Percentiles rank a stretch among this genome's conserved stretches.
Evolutionary conservation across 768 basidiomycete species (phyloP).

Genomic region (Ephemerocybe angulata): DNA sequence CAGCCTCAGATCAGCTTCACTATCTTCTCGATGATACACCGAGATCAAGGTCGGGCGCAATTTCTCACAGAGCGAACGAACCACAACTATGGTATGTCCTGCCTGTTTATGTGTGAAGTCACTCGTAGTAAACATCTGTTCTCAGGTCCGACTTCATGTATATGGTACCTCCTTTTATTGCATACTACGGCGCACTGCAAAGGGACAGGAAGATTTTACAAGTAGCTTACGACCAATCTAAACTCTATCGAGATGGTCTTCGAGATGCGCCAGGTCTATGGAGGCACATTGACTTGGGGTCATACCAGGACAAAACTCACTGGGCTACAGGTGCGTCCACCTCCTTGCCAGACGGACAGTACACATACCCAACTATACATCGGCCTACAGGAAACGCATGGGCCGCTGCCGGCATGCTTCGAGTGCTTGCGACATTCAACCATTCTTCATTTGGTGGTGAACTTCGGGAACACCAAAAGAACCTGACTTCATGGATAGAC

Average conservation of each 20-base stretch:
- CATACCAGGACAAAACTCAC: constrained; percentile 42
- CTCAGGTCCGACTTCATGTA: constrained; percentile 55
- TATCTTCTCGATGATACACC: constrained; percentile 47
- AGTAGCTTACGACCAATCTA: constrained; percentile 52
- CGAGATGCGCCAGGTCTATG: constrained; percentile 47
- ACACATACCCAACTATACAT: neutral
- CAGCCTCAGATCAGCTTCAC: constrained; percentile 43
- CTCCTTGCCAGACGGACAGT: neutral
- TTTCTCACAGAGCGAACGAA: constrained; percentile 51
- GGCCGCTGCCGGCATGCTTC: constrained; percentile 64
- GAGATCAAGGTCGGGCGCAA: constrained; percentile 47
- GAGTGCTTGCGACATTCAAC: constrained; percentile 52
- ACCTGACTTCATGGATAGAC: constrained; percentile 51
- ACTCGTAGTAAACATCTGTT: neutral
- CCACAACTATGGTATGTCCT: constrained; percentile 50
- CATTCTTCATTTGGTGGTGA: constrained; percentile 36
- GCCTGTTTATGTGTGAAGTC: neutral
- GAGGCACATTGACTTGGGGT: constrained; percentile 52
- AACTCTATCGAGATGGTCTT: constrained; percentile 54
- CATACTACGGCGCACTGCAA: constrained; percentile 56
- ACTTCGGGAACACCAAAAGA: constrained; percentile 36
- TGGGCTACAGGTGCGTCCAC: constrained; percentile 50
- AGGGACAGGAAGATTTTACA: constrained; percentile 38
- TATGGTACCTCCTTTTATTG: constrained; percentile 65
- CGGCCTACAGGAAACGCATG: constrained; percentile 69